Evolutionary conservation across 2,329 filamentous ascomycete species (phyloP).

Genomic region (Pochonia chlamydosporia): DNA sequence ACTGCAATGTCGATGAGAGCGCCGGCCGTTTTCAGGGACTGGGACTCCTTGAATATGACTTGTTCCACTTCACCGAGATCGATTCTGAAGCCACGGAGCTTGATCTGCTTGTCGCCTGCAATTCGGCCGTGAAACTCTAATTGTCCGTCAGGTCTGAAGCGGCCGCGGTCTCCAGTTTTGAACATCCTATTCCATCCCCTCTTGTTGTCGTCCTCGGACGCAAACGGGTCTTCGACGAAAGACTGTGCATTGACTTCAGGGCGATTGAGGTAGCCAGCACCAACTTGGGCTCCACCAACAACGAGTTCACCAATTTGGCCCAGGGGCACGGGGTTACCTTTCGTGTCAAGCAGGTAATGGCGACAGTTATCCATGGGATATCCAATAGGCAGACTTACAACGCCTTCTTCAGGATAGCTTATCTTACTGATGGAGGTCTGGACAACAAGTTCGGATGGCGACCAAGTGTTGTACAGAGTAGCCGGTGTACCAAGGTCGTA

Average conservation of each 20-base stretch:
- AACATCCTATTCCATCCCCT: conserved; percentile 31
- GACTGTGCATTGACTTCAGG: conserved; percentile 46
- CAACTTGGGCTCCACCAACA: conserved; percentile 36
- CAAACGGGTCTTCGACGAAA: conserved; percentile 15
- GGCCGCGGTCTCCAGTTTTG: conserved; percentile 35
- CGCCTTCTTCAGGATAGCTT: conserved; percentile 11
- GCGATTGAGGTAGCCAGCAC: conserved; percentile 31
- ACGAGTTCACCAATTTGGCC: conserved; percentile 36
- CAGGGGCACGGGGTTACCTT: conserved; percentile 29
- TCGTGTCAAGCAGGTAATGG: conserved; percentile 32
- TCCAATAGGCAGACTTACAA: conserved; percentile 15
- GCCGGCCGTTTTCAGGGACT: conserved; percentile 7
- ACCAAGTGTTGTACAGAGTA: conserved; percentile 17
- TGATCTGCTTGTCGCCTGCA: conserved; percentile 31
- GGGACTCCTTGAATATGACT: conserved; percentile 15
- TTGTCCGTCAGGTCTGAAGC: conserved; percentile 28
- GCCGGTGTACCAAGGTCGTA: conserved; percentile 17
- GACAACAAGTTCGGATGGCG: conserved; percentile 17
- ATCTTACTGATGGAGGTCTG: conserved; percentile 17
- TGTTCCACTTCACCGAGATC: conserved; percentile 33
- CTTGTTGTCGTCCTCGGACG: conserved; percentile 15
- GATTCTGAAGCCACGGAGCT: conserved; percentile 26
- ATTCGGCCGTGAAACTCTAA: conserved; percentile 31
- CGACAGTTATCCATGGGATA: conserved; percentile 22
- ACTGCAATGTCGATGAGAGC: conserved; percentile 14